phyloP scores from a whole-genome alignment of 441 rosid species.

The Pelargonium cotyledonis region DNA sequence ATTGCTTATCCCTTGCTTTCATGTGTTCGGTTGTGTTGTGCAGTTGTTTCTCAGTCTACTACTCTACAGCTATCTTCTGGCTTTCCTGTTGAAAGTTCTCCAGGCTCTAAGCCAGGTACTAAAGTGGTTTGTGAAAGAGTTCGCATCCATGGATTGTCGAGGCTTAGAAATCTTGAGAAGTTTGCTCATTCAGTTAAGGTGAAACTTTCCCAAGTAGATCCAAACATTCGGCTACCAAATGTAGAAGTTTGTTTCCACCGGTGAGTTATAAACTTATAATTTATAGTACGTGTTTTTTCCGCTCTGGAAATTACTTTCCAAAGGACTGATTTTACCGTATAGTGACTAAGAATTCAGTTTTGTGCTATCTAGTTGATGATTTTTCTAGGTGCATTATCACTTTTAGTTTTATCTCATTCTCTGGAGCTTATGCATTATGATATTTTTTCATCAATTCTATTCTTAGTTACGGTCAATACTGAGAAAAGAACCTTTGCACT shows the following conservation, averaged over 20 bases:
- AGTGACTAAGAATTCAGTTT: too few species aligned
- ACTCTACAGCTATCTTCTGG: slow-evolving; percentile 43
- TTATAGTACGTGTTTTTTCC: neutral
- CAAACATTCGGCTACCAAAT: slow-evolving; percentile 31
- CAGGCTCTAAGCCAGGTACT: slow-evolving; percentile 56
- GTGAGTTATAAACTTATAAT: slow-evolving; percentile 32
- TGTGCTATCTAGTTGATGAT: too few species aligned
- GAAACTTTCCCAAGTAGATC: slow-evolving; percentile 34
- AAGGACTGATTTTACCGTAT: neutral
- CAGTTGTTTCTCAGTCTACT: slow-evolving; percentile 49
- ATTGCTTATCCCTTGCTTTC: neutral
- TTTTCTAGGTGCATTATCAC: too few species aligned
- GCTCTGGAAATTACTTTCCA: neutral
- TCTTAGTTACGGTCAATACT: too few species aligned
- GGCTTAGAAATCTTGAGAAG: slow-evolving; percentile 53
- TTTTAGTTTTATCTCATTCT: too few species aligned
- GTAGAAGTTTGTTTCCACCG: slow-evolving; percentile 79
- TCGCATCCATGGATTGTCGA: slow-evolving; percentile 47
- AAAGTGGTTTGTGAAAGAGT: slow-evolving; percentile 63
- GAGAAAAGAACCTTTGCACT: too few species aligned
- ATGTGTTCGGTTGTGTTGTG: slow-evolving; percentile 19
- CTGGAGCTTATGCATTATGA: too few species aligned
- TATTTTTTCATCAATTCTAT: too few species aligned
- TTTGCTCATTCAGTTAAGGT: slow-evolving; percentile 63
- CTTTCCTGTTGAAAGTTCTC: slow-evolving; percentile 49